Conservation (phyloP, 225 moss, liverwort and hornwort species). For the Antitrichia curtipendula region DNA sequence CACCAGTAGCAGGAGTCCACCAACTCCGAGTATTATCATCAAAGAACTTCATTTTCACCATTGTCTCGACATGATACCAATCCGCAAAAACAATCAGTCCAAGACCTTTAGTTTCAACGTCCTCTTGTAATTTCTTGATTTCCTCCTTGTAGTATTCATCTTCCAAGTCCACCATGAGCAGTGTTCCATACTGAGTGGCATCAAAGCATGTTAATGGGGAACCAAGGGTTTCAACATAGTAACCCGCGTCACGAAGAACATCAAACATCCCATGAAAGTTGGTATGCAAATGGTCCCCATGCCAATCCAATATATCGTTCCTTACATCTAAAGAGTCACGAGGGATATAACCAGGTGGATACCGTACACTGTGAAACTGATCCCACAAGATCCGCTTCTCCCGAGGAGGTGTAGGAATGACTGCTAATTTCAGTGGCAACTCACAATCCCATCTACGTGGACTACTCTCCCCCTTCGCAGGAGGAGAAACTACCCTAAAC, state of each 20-base stretch:
- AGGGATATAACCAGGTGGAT: constrained; percentile 86
- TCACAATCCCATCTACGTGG: constrained; percentile 57
- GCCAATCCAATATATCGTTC: constrained; percentile 92
- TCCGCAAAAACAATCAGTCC: constrained; percentile 89
- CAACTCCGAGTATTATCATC: constrained; percentile 95
- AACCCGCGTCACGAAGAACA: constrained; percentile 72
- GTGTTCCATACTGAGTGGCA: constrained; percentile 76
- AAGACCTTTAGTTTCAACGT: constrained; percentile 63
- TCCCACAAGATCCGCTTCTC: constrained; percentile 88
- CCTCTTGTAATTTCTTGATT: constrained; percentile 72
- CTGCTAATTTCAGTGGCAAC: constrained; percentile 65
- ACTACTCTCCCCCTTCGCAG: constrained; percentile 51
- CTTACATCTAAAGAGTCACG: constrained; percentile 87
- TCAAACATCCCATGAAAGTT: constrained; percentile 96
- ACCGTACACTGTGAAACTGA: constrained; percentile 85
- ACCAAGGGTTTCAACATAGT: constrained; percentile 70
- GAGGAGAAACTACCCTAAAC: constrained; percentile 76
- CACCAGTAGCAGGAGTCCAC: constrained; percentile 97
- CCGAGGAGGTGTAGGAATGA: constrained; percentile 76
- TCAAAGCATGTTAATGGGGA: constrained; percentile 94
- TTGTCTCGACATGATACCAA: constrained; percentile 95
- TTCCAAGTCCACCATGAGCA: constrained; percentile 94
- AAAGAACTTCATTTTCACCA: constrained; percentile 97
- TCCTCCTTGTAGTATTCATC: constrained; percentile 85
- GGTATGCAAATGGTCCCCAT: constrained; percentile 83